Evolutionary conservation across 306 rosid genomes (phyloP).

Genomic region (Trifolium dubium): DNA sequence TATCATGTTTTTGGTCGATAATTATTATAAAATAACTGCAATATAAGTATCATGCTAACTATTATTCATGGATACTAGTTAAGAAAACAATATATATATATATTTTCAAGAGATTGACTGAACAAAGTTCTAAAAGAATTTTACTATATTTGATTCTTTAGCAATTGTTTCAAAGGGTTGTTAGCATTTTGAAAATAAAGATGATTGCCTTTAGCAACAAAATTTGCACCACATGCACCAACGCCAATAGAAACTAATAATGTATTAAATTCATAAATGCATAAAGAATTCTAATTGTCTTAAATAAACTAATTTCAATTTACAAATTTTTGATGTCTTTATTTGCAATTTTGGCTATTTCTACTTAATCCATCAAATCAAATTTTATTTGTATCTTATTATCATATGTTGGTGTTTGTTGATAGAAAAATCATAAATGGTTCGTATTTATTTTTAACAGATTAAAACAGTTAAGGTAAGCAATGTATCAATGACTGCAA

Average conservation of each 20-base stretch:
- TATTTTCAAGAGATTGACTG: too few relatives aligned
- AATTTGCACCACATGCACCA: background rate
- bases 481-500: conserved; percentile 61
- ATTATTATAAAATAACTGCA: background rate
- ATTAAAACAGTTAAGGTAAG: conserved; percentile 65
- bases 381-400: background rate
- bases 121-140: too few relatives aligned
- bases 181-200: background rate
- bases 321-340: background rate
- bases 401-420: background rate
- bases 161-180: too few relatives aligned
- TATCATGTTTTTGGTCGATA: background rate
- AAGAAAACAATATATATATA: too few relatives aligned
- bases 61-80: too few relatives aligned
- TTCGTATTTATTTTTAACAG: conserved; percentile 45
- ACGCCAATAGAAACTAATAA: background rate
- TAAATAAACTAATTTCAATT: background rate
- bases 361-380: conserved; percentile 23
- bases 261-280: background rate
- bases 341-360: background rate
- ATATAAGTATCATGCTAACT: too few relatives aligned
- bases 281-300: background rate
- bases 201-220: background rate
- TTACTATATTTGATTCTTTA: too few relatives aligned
- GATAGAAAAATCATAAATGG: background rate